Evolutionary conservation across 306 rosid genomes (phyloP), one percentile per base, ranked within the genome.

Genomic region (Erythrophleum fordii): DNA sequence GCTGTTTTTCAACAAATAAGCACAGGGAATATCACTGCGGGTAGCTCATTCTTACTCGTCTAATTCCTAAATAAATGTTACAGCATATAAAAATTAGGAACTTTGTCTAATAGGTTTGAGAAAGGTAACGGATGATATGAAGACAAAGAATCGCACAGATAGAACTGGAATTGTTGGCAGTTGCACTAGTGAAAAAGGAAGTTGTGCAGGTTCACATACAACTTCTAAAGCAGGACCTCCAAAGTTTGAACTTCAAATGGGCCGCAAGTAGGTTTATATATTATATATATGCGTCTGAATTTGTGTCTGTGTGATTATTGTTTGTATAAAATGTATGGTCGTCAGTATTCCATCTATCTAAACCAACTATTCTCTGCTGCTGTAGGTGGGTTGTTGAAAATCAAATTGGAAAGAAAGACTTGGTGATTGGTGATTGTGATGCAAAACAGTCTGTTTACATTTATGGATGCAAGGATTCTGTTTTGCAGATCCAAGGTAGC

Each of bases 381-480:
- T 39, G 52, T 85, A 91, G 95, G 86, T 91, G 95, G 95, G 93
- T 77, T 84, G 89, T 91, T 70, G 95, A 91, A 85, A 91, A 89
- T 78, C 95, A 91, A 81, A 83, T 84, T 76, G 93, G 90, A 58
- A 89, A 72, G 73, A 87, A 91, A 83, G 85, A 89, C 69, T 84
- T 91, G 82, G 84, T 93, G 68, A 93, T 95, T 81, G 86, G 86
- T 76, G 91, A 91, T 46, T 89, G 95, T 82, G 95, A 91, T 81
- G 82, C 95, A 29, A 91, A 85, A 53, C 95, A 91, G 58, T 93
- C 99, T 52, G 97, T 93, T 25, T 95, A 95, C 84, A 81, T 95
- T 80, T 95, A 82, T 84, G 99, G 99, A 83, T 95, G 99, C 93
- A 95, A 95, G 85, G 94, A 95, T 76, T 95, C 97, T 35, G 94